Base-by-base conservation (phyloP, 306 rosid species). In the Vigna hirtella region DNA sequence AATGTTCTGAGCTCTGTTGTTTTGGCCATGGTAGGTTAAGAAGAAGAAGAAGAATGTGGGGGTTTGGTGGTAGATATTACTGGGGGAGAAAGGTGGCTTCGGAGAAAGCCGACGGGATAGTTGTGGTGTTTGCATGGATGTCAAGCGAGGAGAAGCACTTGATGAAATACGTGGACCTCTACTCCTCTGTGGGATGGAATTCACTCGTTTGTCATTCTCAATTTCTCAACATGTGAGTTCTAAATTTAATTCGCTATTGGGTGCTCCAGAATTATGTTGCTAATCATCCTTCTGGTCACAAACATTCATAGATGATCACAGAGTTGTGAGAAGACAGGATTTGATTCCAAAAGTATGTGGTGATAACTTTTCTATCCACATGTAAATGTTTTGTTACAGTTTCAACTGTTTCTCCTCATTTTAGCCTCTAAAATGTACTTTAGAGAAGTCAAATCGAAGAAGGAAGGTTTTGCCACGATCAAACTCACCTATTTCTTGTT, bases 71-170 rank as follows among this genome's bases (percentile, higher is more conserved):
- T 43, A 81, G 89, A 71, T 92, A 80, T 80, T 90, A 88, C 53
- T 94, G 98, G 98, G 97, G 92, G 58, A 88, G 92, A 73, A 92
- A 88, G 76, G 82, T 90, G 51, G 66, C 51, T 57, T 56, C 36
- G 26, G 92, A 78, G 77, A 84, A 85, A 73, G 81, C 81, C 3
- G 90, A 90, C 64, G 97, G 98, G 51, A 89, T 92, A 66, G 94
- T 94, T 17, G 94, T 92, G 76, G 78, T 89, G 77, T 94, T 94
- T 67, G 92, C 93, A 28, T 94, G 96, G 98, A 89, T 92, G 96
- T 92, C 94, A 7, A 90, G 97, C 82, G 91, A 94, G 36, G 93
- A 94, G 49, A 82, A 73, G 85, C 93, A 92, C 50, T 58, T 94
- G 81, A 88, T 78, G 74, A 90, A 78, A 86, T 94, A 88, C 67